phyloP scores from a whole-genome alignment of 106 monocot genomes.

The Dioscorea alata region DNA sequence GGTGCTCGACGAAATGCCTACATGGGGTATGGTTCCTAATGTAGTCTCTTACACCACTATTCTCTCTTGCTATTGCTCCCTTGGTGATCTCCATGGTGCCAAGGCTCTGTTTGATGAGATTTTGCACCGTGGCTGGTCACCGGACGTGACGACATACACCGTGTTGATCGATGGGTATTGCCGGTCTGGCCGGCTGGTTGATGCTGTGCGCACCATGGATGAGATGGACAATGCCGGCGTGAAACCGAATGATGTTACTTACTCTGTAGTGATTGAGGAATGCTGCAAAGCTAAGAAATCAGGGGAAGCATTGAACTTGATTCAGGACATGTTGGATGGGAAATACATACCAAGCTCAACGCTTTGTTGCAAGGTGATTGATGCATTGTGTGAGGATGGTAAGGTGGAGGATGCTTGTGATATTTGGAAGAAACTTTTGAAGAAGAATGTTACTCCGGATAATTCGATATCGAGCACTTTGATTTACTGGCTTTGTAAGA shows the following conservation, averaged over 20 bases:
- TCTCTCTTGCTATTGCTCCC: conserved; percentile 30
- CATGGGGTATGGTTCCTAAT: conserved; percentile 53
- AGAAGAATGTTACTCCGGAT: conserved; percentile 62
- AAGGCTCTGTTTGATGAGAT: conserved; percentile 34
- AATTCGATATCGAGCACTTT: conserved; percentile 65
- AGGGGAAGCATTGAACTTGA: conserved; percentile 61
- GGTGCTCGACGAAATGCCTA: conserved; percentile 83
- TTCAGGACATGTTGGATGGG: conserved; percentile 53
- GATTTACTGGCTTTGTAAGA: conserved; percentile 79
- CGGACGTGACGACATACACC: conserved; percentile 55
- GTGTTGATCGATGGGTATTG: conserved; percentile 64
- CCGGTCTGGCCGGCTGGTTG: conserved; percentile 20
- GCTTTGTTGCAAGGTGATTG: conserved; percentile 74
- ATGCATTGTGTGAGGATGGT: conserved; percentile 59
- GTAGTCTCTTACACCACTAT: conserved; percentile 65
- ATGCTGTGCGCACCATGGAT: conserved; percentile 66
- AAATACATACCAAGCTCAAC: conserved; percentile 39
- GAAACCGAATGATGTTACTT: conserved; percentile 58
- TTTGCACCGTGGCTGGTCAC: conserved; percentile 20
- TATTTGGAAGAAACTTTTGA: conserved; percentile 60
- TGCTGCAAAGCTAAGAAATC: conserved; percentile 48
- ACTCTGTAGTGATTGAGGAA: conserved; percentile 47
- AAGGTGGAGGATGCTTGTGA: conserved; percentile 63
- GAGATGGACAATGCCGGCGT: conserved; percentile 56
- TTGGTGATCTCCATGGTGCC: conserved; percentile 41